These are phyloP conservation scores for Pochonia chlamydosporia DNA, from an alignment of 2,329 filamentous ascomycete species.

Conservation along the genomic window DNA sequence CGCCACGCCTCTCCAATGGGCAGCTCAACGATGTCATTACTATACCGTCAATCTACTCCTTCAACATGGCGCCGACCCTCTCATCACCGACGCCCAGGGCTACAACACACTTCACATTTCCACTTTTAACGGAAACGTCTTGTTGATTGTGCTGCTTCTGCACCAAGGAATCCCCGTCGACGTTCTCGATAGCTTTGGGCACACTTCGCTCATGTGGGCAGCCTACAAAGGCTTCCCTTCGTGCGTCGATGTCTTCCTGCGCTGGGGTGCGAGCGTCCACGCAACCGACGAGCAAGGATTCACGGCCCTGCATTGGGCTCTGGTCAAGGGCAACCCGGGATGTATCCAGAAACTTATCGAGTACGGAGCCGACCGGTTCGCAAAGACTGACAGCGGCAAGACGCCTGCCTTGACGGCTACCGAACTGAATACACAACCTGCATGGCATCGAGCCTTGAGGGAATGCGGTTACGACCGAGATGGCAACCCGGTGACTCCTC, in stretches of 20 bases:
- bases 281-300: conserved; percentile 87
- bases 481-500: conserved; percentile 62
- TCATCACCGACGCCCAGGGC: conserved; percentile 88
- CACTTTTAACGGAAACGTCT: conserved; percentile 93
- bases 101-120: conserved; percentile 98
- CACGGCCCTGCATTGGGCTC: conserved; percentile 90
- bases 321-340: conserved; percentile 85
- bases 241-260: conserved; percentile 85
- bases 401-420: conserved; percentile 78
- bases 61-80: conserved; percentile 84
- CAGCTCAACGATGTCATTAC: conserved; percentile 92
- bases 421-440: conserved; percentile 79
- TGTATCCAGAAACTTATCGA: conserved; percentile 93
- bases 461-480: conserved; percentile 81
- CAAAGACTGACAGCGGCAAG: conserved; percentile 83
- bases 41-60: conserved; percentile 92
- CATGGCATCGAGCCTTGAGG: conserved; percentile 76
- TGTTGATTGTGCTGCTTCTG: conserved; percentile 80
- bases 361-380: conserved; percentile 91
- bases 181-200: conserved; percentile 79
- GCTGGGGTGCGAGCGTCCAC: conserved; percentile 94
- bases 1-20: conserved; percentile 93
- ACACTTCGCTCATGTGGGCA: conserved; percentile 97
- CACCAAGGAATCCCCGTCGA: conserved; percentile 96
- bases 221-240: conserved; percentile 94